phyloP scores from a whole-genome alignment of 495 filamentous ascomycete species.

The Cladorrhinum samala region DNA sequence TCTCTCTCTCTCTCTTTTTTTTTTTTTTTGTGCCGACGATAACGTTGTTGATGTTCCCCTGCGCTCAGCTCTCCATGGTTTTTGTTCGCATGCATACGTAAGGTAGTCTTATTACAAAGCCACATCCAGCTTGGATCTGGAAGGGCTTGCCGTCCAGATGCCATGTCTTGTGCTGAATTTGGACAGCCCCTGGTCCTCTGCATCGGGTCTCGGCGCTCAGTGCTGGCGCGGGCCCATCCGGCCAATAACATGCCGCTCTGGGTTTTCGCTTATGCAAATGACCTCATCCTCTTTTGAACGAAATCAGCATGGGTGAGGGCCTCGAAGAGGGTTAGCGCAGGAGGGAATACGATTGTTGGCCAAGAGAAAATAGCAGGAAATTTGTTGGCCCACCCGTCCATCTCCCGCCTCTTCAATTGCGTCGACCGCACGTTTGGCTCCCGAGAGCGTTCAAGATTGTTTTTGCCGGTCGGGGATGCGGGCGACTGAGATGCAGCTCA shows the following conservation, averaged over 20 bases:
- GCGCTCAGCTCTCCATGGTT: too few relatives aligned
- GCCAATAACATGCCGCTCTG: background rate
- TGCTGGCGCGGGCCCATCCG: slow-evolving; percentile 1
- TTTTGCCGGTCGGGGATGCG: background rate
- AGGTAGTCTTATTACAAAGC: too few relatives aligned
- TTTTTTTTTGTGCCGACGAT: too few relatives aligned
- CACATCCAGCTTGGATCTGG: too few relatives aligned
- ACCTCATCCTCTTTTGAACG: slow-evolving; percentile 5
- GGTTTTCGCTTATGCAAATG: background rate
- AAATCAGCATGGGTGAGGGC: too few relatives aligned
- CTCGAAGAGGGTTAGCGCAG: background rate
- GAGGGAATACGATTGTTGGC: background rate
- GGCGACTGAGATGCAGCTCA: background rate
- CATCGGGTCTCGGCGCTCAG: too few relatives aligned
- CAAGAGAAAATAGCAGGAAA: background rate
- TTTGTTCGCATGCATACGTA: too few relatives aligned
- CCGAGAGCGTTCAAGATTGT: background rate
- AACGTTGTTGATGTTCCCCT: too few relatives aligned
- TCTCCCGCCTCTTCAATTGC: background rate
- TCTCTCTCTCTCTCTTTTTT: too few relatives aligned
- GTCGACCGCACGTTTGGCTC: too few relatives aligned
- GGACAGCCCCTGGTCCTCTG: too few relatives aligned
- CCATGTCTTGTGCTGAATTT: background rate
- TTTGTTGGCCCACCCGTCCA: background rate
- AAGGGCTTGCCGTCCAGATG: too few relatives aligned